Base-by-base conservation (phyloP, 2,329 filamentous ascomycete species). In the Epichloe elymi region DNA sequence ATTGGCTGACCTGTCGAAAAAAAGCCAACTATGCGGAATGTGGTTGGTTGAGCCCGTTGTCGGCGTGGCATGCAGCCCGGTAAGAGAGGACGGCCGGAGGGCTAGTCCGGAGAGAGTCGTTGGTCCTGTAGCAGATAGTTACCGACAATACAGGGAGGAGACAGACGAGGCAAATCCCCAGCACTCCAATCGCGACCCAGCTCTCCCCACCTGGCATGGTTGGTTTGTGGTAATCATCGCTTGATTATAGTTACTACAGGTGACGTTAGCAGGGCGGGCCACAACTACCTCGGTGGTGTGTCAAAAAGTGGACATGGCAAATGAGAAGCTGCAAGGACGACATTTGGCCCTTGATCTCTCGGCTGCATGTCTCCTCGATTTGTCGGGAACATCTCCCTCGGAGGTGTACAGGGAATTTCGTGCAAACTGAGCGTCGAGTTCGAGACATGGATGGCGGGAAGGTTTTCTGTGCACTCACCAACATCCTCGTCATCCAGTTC, bases 401-500 rank as follows among this genome's bases (percentile, higher is more conserved):
- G 33, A 10, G 44, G 33, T 36, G 44, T 36, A 37, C 7, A 3
- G 41, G 17, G 41, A 10, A n/a, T 10, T 26, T 12, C 10, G 12
- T 33, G 14, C 12, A 8, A 15, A 30, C 5, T 10, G 33, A 10
- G 30, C 26, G 7, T 30, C 17, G 23, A 26, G 26, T 12, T 37
- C 33, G 12, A 46, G n/a, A 46, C 5, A 43, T 11, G 11, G 33
- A 20, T 7, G 19, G n/a, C n/a, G 14, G 40, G 2, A 5, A 7
- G 38, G 38, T 23, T n/a, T 23, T 20, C 14, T 36, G 33, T 40
- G 26, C 50, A 75, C 83, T 73, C 76, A 91, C 88, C 88, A 70
- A 98, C 95, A 72, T 98, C 93, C 72, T 98, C 93, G 67, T 98
- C 93, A 52, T 82, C 88, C 63, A 98, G 76, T 74, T 95, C 88